Base-by-base conservation (phyloP, 2,329 filamentous ascomycete genomes). In the Xylaria sp. region DNA sequence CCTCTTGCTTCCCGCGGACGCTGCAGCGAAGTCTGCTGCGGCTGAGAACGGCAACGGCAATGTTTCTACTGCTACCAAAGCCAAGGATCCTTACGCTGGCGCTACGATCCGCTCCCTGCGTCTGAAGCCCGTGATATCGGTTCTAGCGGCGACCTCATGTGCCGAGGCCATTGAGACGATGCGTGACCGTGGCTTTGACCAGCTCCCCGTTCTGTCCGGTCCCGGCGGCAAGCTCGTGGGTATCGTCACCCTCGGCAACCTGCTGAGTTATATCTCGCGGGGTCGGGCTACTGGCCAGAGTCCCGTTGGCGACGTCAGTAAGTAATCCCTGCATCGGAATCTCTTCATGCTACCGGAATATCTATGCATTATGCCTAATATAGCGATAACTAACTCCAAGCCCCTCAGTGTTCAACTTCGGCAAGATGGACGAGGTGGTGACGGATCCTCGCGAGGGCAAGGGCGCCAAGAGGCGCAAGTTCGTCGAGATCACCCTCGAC, bases 171-270 rank as follows among this genome's bases (percentile, higher is more conserved):
- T 98, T 72, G 96, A 99, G 83, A 94, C 93, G 69, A 98, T 99
- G 96, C 93, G 95, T 74, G 96, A 99, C 78, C 97, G 96, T 83
- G 93, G 94, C 70, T 99, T 98, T 79, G 97, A 99, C 78, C 97
- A 99, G 82, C 91, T 99, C 50, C 96, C 96, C 51, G 96, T 99
- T 17, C 90, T 97, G 8, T 86, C 90, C 0, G 83, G 89, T 19
- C 87, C 87, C 4, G 89, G 89, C 69, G 87, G 81, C 71, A 90
- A 89, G 76, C 91, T 99, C 6, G 93, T 97, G 59, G 96, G 96
- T 39, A 89, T 99, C 6, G 92, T 99, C 47, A 99, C 96, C 0
- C 89, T 99, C 32, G 96, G 97, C 53, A 98, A 99, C 81, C 86
- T 98, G 61, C 89, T 99, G 59, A 94, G 91, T 76, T 96, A 93